Evolutionary conservation across 345 rosid genomes (phyloP), one percentile per base, ranked within the genome.

Genomic region (Aurinia saxatilis): DNA sequence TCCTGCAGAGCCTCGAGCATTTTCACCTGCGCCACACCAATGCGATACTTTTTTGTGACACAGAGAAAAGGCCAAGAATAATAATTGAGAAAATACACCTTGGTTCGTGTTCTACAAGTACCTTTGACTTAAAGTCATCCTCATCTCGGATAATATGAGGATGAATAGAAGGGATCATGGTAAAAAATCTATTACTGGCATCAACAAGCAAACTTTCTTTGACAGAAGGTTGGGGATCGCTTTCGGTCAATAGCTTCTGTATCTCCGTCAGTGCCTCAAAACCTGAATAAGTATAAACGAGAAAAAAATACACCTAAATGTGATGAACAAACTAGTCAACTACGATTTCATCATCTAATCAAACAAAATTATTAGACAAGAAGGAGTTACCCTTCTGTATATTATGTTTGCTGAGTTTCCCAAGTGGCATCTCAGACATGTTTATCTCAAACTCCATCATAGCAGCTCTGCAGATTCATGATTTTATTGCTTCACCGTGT

Each of bases 341-440:
- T 25, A 63, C 15, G 31, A 56, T 16, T 59, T 47, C 12, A 36
- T n/a, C n/a, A 27, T 46, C 19, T 37, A 50, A 23, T 17, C 36
- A 42, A 25, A 2, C 10, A 21, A 38, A 18, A 47, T 5, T n/a
- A 13, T 18, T 41, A 58, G 35, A 35, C 18, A 27, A 47, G 8
- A 34, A 46, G 36, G 49, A 50, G 27, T 16, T 74, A 93, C 99
- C 99, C 68, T 82, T 86, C 57, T 81, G 90, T 63, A 93, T 90
- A 75, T 90, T 90, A 56, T 44, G 77, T 82, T 87, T 87, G 78
- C 99, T 90, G 72, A 93, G 80, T 60, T 90, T 93, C 76, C 97
- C 99, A 62, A 87, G 99, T 10, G 97, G 97, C 97, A 90, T 93
- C 85, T 90, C 99, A 36, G 89, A 80, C 96, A 90, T 84, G 64